Evolutionary conservation across 192 early-diverging fungal species (phyloP).

Genomic region (Umbelopsis vinacea): DNA sequence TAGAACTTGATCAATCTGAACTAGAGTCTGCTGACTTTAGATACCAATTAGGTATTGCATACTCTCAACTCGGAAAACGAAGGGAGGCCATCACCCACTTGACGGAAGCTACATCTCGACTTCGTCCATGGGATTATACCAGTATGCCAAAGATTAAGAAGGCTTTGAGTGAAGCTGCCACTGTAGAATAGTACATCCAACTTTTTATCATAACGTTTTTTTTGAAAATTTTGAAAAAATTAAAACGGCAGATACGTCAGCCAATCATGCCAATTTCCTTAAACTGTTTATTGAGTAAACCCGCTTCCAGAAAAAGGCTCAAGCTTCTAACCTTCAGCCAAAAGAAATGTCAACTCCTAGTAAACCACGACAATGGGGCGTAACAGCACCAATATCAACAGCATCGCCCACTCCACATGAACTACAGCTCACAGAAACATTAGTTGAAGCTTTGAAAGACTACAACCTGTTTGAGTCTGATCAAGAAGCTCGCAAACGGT

Average conservation of each 20-base stretch:
- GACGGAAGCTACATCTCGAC: constrained; percentile 13
- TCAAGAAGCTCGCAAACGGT: constrained; percentile 84
- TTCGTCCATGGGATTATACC: constrained; percentile 24
- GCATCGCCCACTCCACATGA: constrained; percentile 69
- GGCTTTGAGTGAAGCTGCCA: constrained; percentile 18
- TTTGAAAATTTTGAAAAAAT: too few relatives aligned
- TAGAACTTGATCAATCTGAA: constrained; percentile 18
- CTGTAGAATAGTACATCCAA: constrained; percentile 8
- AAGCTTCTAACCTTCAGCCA: neutral
- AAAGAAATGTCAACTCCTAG: constrained; percentile 22
- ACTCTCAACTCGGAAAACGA: constrained; percentile 10
- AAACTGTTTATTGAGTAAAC: neutral
- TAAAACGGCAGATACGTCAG: neutral
- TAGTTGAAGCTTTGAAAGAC: constrained; percentile 72
- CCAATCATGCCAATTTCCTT: constrained; percentile 8
- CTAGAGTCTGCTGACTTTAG: constrained; percentile 19
- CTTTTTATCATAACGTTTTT: too few relatives aligned
- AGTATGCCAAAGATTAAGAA: constrained; percentile 21
- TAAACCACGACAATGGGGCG: constrained; percentile 60
- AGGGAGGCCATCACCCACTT: constrained; percentile 3
- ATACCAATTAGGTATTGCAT: constrained; percentile 18
- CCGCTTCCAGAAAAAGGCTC: neutral
- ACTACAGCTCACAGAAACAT: constrained; percentile 65
- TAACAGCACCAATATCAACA: constrained; percentile 80
- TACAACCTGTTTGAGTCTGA: constrained; percentile 88